Evolutionary conservation across 192 early-diverging fungal genomes (phyloP).

Genomic region (Mortierella claussenii): DNA sequence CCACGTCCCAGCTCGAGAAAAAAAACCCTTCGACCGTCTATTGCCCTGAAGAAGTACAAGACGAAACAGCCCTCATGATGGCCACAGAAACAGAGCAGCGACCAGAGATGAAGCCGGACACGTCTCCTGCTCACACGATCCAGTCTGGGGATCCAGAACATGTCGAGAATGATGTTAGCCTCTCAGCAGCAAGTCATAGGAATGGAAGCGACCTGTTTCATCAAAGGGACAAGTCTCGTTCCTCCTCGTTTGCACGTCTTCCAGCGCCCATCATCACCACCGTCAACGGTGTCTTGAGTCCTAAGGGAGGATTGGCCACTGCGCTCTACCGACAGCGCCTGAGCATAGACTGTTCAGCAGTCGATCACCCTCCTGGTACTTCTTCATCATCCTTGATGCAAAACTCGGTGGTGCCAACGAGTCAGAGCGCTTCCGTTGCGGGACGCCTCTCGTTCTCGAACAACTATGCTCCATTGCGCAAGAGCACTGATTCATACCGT

Average conservation of each 20-base stretch:
- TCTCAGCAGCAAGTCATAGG: constrained; percentile 4
- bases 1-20: not conserved
- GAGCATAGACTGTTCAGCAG: constrained; percentile 9
- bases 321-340: not conserved
- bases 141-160: not conserved
- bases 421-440: not conserved
- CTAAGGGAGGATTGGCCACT: constrained; percentile 1
- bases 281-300: not conserved
- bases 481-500: not conserved
- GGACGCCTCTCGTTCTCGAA: constrained; percentile 12
- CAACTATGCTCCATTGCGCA: not conserved
- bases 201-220: constrained; percentile 26
- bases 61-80: too few relatives aligned
- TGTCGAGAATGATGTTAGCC: not conserved
- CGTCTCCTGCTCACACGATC: not conserved
- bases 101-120: not conserved
- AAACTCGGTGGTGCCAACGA: not conserved
- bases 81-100: not conserved
- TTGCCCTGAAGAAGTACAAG: too few relatives aligned
- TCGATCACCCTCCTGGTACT: too few relatives aligned
- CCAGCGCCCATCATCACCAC: not conserved
- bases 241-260: not conserved
- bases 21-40: not conserved
- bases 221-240: not conserved
- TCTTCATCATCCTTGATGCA: not conserved